Evolutionary conservation across 2,329 filamentous ascomycete species (phyloP).

Genomic region (Exserohilum turcica): DNA sequence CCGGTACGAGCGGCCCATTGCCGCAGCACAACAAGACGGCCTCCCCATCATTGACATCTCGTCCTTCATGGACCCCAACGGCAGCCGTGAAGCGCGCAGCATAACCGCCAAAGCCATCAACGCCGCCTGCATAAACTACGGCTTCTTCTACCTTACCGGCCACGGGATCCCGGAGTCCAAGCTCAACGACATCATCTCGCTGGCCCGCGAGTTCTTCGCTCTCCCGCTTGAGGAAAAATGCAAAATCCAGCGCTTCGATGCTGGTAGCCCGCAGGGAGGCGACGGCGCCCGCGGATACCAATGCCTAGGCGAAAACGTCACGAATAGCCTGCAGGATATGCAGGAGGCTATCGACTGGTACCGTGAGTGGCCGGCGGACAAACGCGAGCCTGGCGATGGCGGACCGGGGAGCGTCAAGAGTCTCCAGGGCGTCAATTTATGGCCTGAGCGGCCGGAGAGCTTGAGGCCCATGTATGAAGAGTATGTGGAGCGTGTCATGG

Average conservation of each 20-base stretch:
- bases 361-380: slow-evolving; percentile 37
- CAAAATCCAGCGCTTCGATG: slow-evolving; percentile 43
- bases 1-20: slow-evolving; percentile 21
- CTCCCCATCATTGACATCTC: slow-evolving; percentile 52
- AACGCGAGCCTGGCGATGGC: slow-evolving; percentile 19
- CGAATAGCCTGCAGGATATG: slow-evolving; percentile 40
- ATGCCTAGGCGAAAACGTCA: slow-evolving; percentile 47
- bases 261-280: slow-evolving; percentile 38
- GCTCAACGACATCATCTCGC: slow-evolving; percentile 35
- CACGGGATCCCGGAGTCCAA: slow-evolving; percentile 46
- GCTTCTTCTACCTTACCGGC: slow-evolving; percentile 52
- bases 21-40: slow-evolving; percentile 21
- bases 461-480: slow-evolving; percentile 39
- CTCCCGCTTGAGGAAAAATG: slow-evolving; percentile 36
- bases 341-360: slow-evolving; percentile 51
- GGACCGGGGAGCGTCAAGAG: slow-evolving; percentile 32
- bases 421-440: slow-evolving; percentile 52
- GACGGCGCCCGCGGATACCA: slow-evolving; percentile 49
- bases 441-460: slow-evolving; percentile 44
- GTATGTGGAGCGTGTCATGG: slow-evolving; percentile 36
- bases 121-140: slow-evolving; percentile 46
- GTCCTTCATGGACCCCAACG: slow-evolving; percentile 38
- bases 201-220: slow-evolving; percentile 46
- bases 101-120: slow-evolving; percentile 42
- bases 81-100: slow-evolving; percentile 21